These are phyloP conservation scores for Cyclanthera cordifolia DNA, from an alignment of 306 rosid species.

Conservation along the genomic window DNA sequence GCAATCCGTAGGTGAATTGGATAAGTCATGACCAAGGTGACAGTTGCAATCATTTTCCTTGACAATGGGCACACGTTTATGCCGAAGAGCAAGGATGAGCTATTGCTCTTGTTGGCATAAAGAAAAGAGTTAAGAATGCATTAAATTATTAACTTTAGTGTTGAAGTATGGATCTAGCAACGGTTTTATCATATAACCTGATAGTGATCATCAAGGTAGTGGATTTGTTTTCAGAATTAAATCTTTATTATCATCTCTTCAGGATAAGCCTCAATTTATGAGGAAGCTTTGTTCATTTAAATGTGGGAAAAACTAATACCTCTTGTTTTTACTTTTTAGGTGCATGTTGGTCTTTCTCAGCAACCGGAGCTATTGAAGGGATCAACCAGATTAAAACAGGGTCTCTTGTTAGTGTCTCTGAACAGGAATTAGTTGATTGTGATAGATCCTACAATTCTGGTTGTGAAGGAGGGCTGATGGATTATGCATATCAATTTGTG, in stretches of 20 bases:
- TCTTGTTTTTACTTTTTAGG: constrained; percentile 35
- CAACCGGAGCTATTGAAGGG: constrained; percentile 92
- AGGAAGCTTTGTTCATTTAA: not conserved
- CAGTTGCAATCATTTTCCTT: too few species aligned
- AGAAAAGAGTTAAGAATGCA: not conserved
- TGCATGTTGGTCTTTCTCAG: constrained; percentile 90
- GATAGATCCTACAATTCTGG: constrained; percentile 57
- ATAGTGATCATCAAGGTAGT: not conserved
- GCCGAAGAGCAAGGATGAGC: too few species aligned
- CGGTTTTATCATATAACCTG: not conserved
- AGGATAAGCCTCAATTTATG: not conserved
- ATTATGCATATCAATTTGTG: constrained; percentile 61
- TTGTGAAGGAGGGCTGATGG: constrained; percentile 83
- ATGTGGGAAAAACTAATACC: not conserved
- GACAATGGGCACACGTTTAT: too few species aligned
- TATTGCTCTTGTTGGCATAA: too few species aligned
- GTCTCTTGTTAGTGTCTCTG: constrained; percentile 79
- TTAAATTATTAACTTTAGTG: not conserved
- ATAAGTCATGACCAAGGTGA: too few species aligned
- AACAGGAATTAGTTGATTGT: constrained; percentile 77
- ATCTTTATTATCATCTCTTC: not conserved
- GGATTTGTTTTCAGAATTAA: not conserved
- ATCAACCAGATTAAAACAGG: constrained; percentile 79
- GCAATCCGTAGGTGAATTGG: too few species aligned
- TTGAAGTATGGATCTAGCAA: not conserved